Base-by-base conservation (phyloP, 768 basidiomycete species). In the Xerocomellus amylosporus region DNA sequence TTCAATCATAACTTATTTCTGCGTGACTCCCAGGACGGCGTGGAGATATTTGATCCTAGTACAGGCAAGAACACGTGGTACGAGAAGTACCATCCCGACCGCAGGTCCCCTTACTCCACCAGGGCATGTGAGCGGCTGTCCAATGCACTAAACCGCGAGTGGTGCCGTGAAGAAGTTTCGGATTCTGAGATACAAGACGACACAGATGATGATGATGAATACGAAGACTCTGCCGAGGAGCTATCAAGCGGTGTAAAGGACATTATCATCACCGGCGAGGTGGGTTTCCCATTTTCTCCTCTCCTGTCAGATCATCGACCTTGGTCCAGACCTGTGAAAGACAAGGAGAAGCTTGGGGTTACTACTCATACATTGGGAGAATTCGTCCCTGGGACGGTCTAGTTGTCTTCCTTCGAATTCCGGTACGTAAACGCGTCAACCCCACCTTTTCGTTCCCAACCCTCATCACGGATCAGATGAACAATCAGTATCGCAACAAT, bases 351-450 rank as follows among this genome's bases (percentile, higher is more conserved):
- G 79, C 79, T 22, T 82, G 81, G 81, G 80, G 81, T 6, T 69
- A 76, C 53, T 74, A 71, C 59, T 71, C 66, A 17, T 73, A 77
- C 47, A 63, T 78, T 54, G 79, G 81, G n/a, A 68, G 79, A 65
- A 71, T 81, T 53, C 70, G 79, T 30, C 69, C 70, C 34, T 81
- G 81, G 79, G 80, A 82, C 62, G 80, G 80, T 4, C 60, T 80
- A 26, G 63, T 80, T 7, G 74, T 75, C 38, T 68, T 82, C 42
- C 68, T 80, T 34, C 76, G 78, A 31, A 69, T 70, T 53, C 72
- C 79, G 12, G 81, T 80, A 63, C 45, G 77, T 70, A 49, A 49
- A 58, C 31, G 17, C 28, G 8, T 46, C 38, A 37, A 33, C 22
- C 36, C 20, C 22, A n/a, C 37, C 19, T 28, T 19, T 49, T 53